These are phyloP conservation scores for Termitomyces sp. DNA, from an alignment of 768 basidiomycete genomes.

Conservation along the genomic window DNA sequence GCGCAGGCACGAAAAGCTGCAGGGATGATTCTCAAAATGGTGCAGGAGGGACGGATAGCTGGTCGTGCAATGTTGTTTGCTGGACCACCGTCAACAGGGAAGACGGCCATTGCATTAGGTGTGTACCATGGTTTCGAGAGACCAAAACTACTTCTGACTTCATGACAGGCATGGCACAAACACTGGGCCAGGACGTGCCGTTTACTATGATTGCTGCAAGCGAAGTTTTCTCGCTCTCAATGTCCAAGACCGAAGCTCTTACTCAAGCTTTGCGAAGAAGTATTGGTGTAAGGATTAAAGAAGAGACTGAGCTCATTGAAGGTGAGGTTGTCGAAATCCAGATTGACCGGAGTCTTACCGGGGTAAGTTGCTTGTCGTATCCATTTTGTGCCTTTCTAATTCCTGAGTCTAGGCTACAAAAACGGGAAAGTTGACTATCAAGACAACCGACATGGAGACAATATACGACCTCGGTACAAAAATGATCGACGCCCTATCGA, in stretches of 20 bases:
- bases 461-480: conserved; percentile 98
- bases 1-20: conserved; percentile 95
- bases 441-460: conserved; percentile 99
- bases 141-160: background rate
- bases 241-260: conserved; percentile 98
- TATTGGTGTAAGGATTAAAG: conserved; percentile 96
- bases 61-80: conserved; percentile 97
- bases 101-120: conserved; percentile 98
- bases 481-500: conserved; percentile 97
- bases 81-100: conserved; percentile 95
- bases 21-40: conserved; percentile 97
- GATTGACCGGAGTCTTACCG: conserved; percentile 94
- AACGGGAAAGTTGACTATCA: conserved; percentile 95
- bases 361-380: conserved; percentile 46
- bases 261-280: conserved; percentile 95
- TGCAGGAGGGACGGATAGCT: conserved; percentile 92
- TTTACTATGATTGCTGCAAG: conserved; percentile 98
- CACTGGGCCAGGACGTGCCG: conserved; percentile 89
- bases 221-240: conserved; percentile 97
- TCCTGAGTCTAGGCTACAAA: conserved; percentile 74
- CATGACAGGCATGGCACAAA: conserved; percentile 87
- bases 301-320: conserved; percentile 96
- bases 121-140: conserved; percentile 19
- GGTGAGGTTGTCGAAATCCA: conserved; percentile 99
- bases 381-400: background rate